Base-by-base conservation (phyloP, 176 grass and related monocot species). In the Puccinellia tenuiflora region DNA sequence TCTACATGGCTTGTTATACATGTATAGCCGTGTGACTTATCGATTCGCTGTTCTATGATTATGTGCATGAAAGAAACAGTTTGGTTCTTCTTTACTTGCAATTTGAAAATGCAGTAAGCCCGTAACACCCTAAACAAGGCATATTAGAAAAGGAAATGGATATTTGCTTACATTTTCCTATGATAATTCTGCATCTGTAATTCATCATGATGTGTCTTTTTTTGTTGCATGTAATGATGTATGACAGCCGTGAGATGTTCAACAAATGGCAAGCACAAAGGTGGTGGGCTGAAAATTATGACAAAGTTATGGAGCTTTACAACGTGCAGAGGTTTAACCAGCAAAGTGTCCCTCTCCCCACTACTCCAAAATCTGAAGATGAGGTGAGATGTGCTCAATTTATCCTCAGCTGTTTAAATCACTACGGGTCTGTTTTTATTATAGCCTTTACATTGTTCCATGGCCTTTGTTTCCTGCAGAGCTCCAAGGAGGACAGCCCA, bases 281-380 rank as follows among this genome's bases (percentile, higher is more conserved):
- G 37, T 99, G 97, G 97, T 99, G 97, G 97, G 89, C 93, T 78
- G 93, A 99, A 78, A 99, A 99, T 55, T 94, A 99, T 62, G 93
- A 99, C 80, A 96, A 90, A 79, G 91, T 99, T 71, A 92, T 94
- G 93, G 97, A 99, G 43, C 83, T 99, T 73, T 99, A 99, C 78
- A 99, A 99, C 33, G 97, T 99, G 18, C 93, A 94, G 84, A 94
- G 79, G 76, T 99, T 99, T 88, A 91, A 96, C 62, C 85, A 78
- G 45, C 81, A 96, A 83, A 65, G 74, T 30, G 86, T 92, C 68
- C 89, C 97, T 55, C 93, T 99, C n/a, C 93, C 93, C 18, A 86
- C 79, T 47, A 90, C 93, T 82, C 89, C 93, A 28, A 91, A 94
- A 64, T 99, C 88, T 13, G 97, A 96, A 89, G 97, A 96, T 48